phyloP scores from a whole-genome alignment of 495 filamentous ascomycete genomes.

The Hypoxylon subgilvum region DNA sequence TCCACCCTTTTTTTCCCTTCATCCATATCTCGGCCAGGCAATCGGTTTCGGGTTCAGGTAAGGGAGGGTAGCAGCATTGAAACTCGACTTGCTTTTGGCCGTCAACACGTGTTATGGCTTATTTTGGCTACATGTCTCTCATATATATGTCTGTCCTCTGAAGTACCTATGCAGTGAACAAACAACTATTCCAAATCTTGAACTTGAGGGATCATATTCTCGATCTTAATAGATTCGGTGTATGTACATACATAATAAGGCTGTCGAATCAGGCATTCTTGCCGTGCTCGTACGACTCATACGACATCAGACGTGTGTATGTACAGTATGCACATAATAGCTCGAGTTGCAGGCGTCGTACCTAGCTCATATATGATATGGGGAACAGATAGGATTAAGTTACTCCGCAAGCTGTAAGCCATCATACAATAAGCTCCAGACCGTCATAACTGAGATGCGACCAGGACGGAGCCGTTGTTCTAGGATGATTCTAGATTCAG shows the following conservation, averaged over 20 bases:
- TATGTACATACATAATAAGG: no score
- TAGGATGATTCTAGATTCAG: slow-evolving; percentile 1
- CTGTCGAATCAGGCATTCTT: no score
- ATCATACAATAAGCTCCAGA: no score
- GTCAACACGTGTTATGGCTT: slow-evolving; percentile 24
- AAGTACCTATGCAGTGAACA: neutral
- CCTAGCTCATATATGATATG: no score
- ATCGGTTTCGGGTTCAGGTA: slow-evolving; percentile 10
- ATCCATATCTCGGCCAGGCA: neutral
- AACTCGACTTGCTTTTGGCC: slow-evolving; percentile 24
- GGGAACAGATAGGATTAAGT: no score
- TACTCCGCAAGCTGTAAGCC: no score
- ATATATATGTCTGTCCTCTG: neutral
- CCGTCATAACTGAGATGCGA: slow-evolving; percentile 5
- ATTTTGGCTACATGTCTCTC: slow-evolving; percentile 19
- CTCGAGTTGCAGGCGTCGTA: no score
- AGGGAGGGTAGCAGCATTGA: slow-evolving; percentile 15
- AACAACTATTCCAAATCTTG: slow-evolving; percentile 1
- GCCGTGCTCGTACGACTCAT: no score
- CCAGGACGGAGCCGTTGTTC: slow-evolving; percentile 14
- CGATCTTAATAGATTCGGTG: slow-evolving; percentile 2
- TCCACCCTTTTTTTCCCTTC: slow-evolving; percentile 12
- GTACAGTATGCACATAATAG: no score
- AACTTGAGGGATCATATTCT: neutral
- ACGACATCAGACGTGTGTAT: no score